These are phyloP conservation scores for Kwoniella sp. DNA, from an alignment of 768 basidiomycete species.

Conservation along the genomic window DNA sequence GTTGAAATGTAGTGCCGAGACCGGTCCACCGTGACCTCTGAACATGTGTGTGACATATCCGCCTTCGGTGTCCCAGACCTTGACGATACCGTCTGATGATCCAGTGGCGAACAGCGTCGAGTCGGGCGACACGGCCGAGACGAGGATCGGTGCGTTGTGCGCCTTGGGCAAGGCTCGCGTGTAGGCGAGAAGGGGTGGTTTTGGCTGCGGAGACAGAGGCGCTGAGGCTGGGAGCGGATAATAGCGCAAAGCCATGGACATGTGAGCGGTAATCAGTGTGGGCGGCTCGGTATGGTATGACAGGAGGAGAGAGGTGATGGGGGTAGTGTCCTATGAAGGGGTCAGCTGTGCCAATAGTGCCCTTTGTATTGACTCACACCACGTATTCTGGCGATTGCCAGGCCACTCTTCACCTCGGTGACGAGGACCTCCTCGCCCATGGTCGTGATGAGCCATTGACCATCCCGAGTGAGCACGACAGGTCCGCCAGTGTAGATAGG, in stretches of 20 bases:
- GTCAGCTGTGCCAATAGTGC: neutral
- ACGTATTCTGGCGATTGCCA: conserved; percentile 71
- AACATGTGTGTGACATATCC: conserved; percentile 91
- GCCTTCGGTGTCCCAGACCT: conserved; percentile 86
- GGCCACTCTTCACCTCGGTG: conserved; percentile 71
- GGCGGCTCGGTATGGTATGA: conserved; percentile 60
- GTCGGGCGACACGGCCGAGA: conserved; percentile 70
- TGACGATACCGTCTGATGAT: conserved; percentile 91
- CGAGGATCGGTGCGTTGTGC: conserved; percentile 90
- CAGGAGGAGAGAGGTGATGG: conserved; percentile 76
- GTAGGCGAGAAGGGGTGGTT: conserved; percentile 58
- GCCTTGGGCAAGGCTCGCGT: conserved; percentile 72
- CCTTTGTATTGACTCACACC: conserved; percentile 59
- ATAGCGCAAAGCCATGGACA: conserved; percentile 72
- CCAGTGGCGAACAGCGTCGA: conserved; percentile 87
- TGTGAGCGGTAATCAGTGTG: conserved; percentile 73
- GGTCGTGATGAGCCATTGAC: conserved; percentile 73
- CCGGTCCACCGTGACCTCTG: conserved; percentile 95
- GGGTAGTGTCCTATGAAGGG: conserved; percentile 66
- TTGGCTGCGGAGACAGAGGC: conserved; percentile 37
- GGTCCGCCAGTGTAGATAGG: conserved; percentile 88
- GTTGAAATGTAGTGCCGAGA: conserved; percentile 83
- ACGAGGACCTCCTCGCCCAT: conserved; percentile 79
- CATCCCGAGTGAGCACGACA: conserved; percentile 72
- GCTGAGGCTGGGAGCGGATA: conserved; percentile 64